Percentiles rank a stretch among this genome's conserved stretches.
Evolutionary conservation across 2,329 filamentous ascomycete genomes (phyloP).

Genomic region (Neobulgaria alba): DNA sequence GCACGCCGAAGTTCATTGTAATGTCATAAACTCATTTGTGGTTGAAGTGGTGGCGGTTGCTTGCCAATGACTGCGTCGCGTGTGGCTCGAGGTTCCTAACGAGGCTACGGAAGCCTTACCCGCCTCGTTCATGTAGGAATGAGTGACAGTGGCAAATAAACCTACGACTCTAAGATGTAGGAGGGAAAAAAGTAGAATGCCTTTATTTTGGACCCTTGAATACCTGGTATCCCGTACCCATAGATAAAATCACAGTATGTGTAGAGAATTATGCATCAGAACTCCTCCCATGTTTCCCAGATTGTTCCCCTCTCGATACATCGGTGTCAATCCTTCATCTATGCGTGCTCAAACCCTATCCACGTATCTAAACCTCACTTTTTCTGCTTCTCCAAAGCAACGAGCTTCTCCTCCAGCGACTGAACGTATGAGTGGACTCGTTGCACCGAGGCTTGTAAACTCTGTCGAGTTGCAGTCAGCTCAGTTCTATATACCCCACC

Average conservation of each 20-base stretch:
- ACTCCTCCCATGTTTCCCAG: not conserved
- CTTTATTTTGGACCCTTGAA: not conserved
- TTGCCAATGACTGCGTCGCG: slow-evolving; percentile 2
- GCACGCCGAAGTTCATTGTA: slow-evolving; percentile 67
- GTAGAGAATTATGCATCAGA: not conserved
- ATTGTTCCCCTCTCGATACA: not conserved
- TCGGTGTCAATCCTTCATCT: no score
- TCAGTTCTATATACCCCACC: no score
- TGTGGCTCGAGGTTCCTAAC: not conserved
- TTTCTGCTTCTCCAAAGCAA: slow-evolving; percentile 59
- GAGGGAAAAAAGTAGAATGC: no score
- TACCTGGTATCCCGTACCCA: slow-evolving; percentile 14
- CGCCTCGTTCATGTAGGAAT: no score
- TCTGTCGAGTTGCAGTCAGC: slow-evolving; percentile 40
- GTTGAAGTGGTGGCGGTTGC: not conserved
- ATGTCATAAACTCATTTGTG: slow-evolving; percentile 8
- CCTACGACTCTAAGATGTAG: no score
- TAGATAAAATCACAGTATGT: no score
- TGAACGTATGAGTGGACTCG: slow-evolving; percentile 78
- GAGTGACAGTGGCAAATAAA: no score
- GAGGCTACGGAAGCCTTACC: slow-evolving; percentile 9
- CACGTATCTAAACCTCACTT: not conserved
- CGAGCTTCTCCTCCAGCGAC: slow-evolving; percentile 72
- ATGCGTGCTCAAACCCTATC: no score
- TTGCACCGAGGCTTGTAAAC: slow-evolving; percentile 79